Base-by-base conservation (phyloP, 202 grass and related monocot species). In the Musa balbisiana region DNA sequence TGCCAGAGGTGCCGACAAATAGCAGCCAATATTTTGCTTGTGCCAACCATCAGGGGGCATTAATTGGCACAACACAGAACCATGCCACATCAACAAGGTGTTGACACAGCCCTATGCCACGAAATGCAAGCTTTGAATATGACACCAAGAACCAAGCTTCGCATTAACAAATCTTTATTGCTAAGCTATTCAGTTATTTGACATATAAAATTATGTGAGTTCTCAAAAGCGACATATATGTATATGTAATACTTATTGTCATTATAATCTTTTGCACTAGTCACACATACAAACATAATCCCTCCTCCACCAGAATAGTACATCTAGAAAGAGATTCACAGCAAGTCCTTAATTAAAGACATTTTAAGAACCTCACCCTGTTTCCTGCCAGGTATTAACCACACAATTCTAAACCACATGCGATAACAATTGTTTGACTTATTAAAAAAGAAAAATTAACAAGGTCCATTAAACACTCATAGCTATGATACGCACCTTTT, bases 401-500 rank as follows among this genome's bases (percentile, higher is more conserved):
- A 33, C 29, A 33, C 29, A 33, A 33, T 4, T 33, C 29, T 33
- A 33, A 33, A 33, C 29, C 29, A 43, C 33, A 43, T 43, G 33
- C 8, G 2, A 29, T 4, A 13, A 67, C 51, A 53, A 43, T 43
- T 43, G 2, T 43, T 43, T 6, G 33, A 43, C 33, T 43, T 43
- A 43, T 6, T 43, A 43, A 6, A 6, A 43, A 43, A 6, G 33
- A 6, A 43, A 43, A 43, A 43, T 43, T 43, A 43, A 43, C 33
- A 43, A 6, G 4, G 4, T 43, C 33, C 33, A 43, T 43, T 43
- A 43, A 43, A 43, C 33, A 43, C 2, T 43, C 33, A 43, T 6
- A 43, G 6, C 33, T 43, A 68, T 76, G 23, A 77, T 55, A 59
- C 9, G 51, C 67, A 92, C 95, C 91, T 99, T 99, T 92, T 99